Evolutionary conservation across 2,329 filamentous ascomycete species (phyloP), one percentile per base, ranked within the genome.

Genomic region (Curvularia lunata): DNA sequence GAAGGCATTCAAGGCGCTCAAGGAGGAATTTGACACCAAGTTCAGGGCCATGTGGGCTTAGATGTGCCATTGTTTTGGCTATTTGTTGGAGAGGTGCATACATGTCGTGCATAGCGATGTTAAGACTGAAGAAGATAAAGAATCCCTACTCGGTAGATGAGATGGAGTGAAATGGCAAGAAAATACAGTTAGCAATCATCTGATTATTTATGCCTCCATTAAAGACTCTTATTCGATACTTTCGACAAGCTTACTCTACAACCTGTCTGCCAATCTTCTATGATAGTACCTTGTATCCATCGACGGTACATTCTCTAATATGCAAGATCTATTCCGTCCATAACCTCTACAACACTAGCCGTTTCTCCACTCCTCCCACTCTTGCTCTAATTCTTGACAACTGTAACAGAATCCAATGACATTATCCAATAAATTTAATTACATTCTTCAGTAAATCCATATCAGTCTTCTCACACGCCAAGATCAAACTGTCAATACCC

Each of bases 11-110:
- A 79, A 78, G 59, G 74, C 81, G 65, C 69, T 90, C 61, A 83
- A 83, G 67, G 77, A 78, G 27, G 84, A 86, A 55, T 90, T 89
- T 71, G 83, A 88, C 62, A 79, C 80, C 43, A 90, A 88, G 77
- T 90, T 90, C 75, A 80, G 71, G 68, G 83, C 82, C 66, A 82
- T 84, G 67, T 87, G 85, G 84, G 83, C 86, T 71, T 88, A 71
- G 30, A 2, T 8, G 34, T 34, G n/a, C 13, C 32, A 37, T 8
- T 1, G 5, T 8, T n/a, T 37, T 37, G n/a, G 34, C n/a, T 18
- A 18, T 7, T 37, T 37, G 34, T 16, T 5, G 5, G n/a, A 37
- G 18, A 37, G 3, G 5, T 37, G n/a, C 6, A 8, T 37, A 6
- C 34, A 6, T 7, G n/a, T 37, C 8, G 9, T 37, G 5, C 16